Percentiles rank a stretch among this genome's conserved stretches.
These are phyloP conservation scores for Ophiostoma sp. DNA, from an alignment of 2,329 filamentous ascomycete species.

Conservation along the genomic window DNA sequence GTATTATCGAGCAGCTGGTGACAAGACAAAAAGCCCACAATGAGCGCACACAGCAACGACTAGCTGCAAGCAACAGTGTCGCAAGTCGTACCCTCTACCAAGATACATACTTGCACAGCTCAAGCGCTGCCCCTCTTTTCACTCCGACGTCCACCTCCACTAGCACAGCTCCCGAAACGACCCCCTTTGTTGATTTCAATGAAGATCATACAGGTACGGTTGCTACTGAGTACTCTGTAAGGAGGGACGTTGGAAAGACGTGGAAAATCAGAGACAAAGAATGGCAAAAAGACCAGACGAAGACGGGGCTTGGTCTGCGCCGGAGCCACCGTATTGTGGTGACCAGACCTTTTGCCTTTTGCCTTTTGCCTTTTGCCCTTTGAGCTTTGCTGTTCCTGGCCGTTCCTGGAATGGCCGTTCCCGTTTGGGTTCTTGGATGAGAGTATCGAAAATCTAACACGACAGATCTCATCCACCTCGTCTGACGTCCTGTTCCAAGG, in stretches of 20 bases:
- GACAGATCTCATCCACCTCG: constrained; percentile 7
- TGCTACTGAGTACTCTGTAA: constrained; percentile 9
- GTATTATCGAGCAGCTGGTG: background rate
- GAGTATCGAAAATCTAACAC: background rate
- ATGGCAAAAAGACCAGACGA: background rate
- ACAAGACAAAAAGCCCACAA: background rate
- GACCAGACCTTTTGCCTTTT: background rate
- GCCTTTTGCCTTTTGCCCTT: background rate
- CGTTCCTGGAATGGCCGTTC: constrained; percentile 13
- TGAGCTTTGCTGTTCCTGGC: background rate
- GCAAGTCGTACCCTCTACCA: too few relatives aligned
- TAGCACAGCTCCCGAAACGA: constrained; percentile 18
- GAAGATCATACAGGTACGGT: constrained; percentile 29
- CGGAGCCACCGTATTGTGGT: background rate
- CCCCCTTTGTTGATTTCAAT: constrained; percentile 7
- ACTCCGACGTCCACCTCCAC: background rate
- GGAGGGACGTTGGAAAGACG: background rate
- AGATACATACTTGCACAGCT: constrained; percentile 3
- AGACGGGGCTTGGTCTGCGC: background rate
- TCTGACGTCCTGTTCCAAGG: constrained; percentile 26
- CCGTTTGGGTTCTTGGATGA: background rate
- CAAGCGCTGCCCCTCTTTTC: constrained; percentile 8
- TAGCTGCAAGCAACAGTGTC: background rate
- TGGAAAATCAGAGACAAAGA: background rate
- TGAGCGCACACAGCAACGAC: background rate